A percentile compares a stretch with the other conserved stretches of the same genome.
These are phyloP conservation scores for Apiotrichum domesticum DNA, from an alignment of 1,284 basidiomycete species.

Conservation along the genomic window DNA sequence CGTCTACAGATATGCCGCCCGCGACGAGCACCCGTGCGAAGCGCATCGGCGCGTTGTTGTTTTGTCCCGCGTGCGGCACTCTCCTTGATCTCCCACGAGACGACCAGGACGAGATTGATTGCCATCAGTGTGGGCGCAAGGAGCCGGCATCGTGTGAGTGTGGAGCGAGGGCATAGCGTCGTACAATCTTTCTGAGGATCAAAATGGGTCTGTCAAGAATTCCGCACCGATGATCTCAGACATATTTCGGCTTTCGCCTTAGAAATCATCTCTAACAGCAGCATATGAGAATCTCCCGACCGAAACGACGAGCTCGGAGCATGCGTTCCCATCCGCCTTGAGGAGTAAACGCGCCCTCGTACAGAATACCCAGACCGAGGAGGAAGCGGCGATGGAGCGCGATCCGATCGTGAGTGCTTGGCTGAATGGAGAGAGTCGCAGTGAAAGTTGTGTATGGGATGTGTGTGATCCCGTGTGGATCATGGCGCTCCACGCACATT, in stretches of 20 bases:
- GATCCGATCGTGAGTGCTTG: slow-evolving; percentile 51
- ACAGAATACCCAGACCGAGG: slow-evolving; percentile 73
- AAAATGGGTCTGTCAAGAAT: too few species aligned
- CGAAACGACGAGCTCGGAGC: slow-evolving; percentile 81
- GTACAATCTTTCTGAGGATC: too few species aligned
- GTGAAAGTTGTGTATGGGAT: too few species aligned
- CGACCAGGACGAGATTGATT: slow-evolving; percentile 67
- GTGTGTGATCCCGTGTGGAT: too few species aligned
- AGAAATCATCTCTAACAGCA: slow-evolving; percentile 37
- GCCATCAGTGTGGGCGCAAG: slow-evolving; percentile 79
- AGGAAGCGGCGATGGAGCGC: slow-evolving; percentile 64
- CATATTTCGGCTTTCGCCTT: too few species aligned
- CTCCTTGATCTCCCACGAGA: slow-evolving; percentile 78
- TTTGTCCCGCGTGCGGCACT: slow-evolving; percentile 88
- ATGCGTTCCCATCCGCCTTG: slow-evolving; percentile 87
- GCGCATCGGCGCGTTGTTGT: slow-evolving; percentile 71
- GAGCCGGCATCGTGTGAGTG: slow-evolving; percentile 80
- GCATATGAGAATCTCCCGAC: slow-evolving; percentile 92
- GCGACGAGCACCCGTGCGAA: slow-evolving; percentile 18
- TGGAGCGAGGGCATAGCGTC: too few species aligned
- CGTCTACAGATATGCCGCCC: slow-evolving; percentile 1
- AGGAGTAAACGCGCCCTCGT: slow-evolving; percentile 80
- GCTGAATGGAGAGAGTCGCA: too few species aligned
- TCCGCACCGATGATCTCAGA: too few species aligned
- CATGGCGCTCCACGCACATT: too few species aligned